A percentile compares a stretch with the other conserved stretches of the same genome.
phyloP scores from a whole-genome alignment of 2,329 filamentous ascomycete genomes.

The Scopulariopsis brevicaulis region DNA sequence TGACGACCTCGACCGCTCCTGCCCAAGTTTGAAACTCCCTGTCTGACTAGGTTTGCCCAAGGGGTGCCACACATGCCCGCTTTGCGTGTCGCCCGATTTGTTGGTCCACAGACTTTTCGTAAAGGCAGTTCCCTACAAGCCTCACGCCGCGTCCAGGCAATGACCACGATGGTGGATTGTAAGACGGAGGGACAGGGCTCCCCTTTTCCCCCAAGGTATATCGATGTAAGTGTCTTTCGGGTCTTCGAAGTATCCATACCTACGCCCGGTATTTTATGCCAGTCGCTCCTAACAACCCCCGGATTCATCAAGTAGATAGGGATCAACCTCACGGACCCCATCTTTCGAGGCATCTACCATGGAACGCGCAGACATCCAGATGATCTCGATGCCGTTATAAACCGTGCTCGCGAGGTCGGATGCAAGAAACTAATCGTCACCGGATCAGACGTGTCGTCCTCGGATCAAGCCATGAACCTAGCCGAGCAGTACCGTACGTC shows the following conservation, averaged over 20 bases:
- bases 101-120: background rate
- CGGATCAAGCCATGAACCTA: constrained; percentile 61
- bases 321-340: constrained; percentile 90
- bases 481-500: constrained; percentile 58
- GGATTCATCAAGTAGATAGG: constrained; percentile 51
- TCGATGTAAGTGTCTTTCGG: constrained; percentile 39
- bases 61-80: background rate
- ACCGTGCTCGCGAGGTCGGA: constrained; percentile 64
- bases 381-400: constrained; percentile 67
- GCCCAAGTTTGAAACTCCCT: background rate
- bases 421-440: constrained; percentile 89
- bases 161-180: background rate
- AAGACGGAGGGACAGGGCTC: background rate
- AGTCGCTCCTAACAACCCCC: background rate
- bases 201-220: constrained; percentile 36
- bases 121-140: background rate
- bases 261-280: background rate
- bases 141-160: background rate
- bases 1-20: background rate
- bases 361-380: constrained; percentile 64
- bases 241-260: background rate
- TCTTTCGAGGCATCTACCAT: constrained; percentile 77
- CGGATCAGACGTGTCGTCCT: constrained; percentile 75
- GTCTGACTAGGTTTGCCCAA: background rate
- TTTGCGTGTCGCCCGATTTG: background rate